phyloP scores from a whole-genome alignment of 75 land plant genomes.

The Adiantum capillusveneris region DNA sequence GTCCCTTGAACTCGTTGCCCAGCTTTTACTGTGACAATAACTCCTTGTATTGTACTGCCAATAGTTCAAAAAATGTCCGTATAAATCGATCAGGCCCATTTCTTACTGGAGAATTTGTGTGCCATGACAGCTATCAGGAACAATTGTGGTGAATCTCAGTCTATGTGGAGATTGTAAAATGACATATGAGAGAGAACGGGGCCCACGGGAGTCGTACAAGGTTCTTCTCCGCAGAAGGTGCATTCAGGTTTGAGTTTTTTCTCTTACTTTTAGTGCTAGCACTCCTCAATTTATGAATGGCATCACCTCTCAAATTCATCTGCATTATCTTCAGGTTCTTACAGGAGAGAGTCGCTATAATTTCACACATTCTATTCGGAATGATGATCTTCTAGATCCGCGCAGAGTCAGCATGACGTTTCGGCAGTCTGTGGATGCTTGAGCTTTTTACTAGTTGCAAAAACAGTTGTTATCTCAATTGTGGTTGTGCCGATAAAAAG shows the following conservation, averaged over 20 bases:
- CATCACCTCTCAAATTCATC: background rate
- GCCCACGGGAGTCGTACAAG: background rate
- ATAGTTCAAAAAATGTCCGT: too few relatives aligned
- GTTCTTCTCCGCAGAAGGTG: constrained; percentile 4
- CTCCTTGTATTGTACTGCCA: too few relatives aligned
- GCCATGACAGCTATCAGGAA: constrained; percentile 14
- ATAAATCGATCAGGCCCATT: too few relatives aligned
- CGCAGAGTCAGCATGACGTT: constrained; percentile 15
- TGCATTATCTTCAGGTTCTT: constrained; percentile 4
- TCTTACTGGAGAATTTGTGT: too few relatives aligned
- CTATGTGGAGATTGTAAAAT: constrained; percentile 19
- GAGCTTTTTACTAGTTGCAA: too few relatives aligned
- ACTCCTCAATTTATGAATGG: background rate
- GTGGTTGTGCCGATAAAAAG: too few relatives aligned
- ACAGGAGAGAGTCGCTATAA: constrained; percentile 13
- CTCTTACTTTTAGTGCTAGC: background rate
- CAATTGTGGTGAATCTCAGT: constrained; percentile 13
- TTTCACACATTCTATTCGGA: constrained; percentile 14
- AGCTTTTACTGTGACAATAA: too few relatives aligned
- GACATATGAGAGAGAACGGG: constrained; percentile 11
- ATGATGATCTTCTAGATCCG: constrained; percentile 10
- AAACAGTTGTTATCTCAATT: too few relatives aligned
- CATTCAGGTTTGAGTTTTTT: constrained; percentile 8
- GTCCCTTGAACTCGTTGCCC: too few relatives aligned
- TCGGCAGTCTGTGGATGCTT: constrained; percentile 8